Base-by-base conservation (phyloP, 2,329 filamentous ascomycete genomes). In the Colletotrichum gloeosporioides region DNA sequence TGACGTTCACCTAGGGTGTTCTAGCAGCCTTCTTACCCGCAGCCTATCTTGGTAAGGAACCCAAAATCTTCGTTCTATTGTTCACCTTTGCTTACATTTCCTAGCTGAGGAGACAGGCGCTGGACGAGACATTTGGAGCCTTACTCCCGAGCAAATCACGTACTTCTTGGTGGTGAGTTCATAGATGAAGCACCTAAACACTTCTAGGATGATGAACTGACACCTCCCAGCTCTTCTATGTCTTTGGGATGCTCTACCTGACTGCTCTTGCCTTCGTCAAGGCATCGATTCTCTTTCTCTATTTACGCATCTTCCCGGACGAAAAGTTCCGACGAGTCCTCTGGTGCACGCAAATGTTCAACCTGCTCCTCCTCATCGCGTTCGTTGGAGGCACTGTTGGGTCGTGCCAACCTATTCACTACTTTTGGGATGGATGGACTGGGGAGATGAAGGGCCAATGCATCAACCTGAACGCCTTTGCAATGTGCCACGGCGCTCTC, bases 341-440 rank as follows among this genome's bases (percentile, higher is more conserved):
- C 4, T 80, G 78, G 75, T 79, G 59, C n/a, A 78, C 82, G 3
- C 59, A 77, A 22, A 13, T 63, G 4, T 69, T 77, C 44, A 73
- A 73, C 31, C 32, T 69, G 9, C 25, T 71, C 3, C 4, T 69
- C 15, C 27, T 63, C 9, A 73, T 80, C 6, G 80, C 80, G 53
- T 84, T 84, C 67, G 81, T 84, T 63, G 71, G 84, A 18, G 82
- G 82, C 15, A 82, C 82, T 5, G 76, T 86, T 9, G 82, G 86
- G 18, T 83, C 86, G 67, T 88, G 87, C 79, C 77, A 80, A 8
- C 87, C 87, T 1, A 80, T 89, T 10, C 72, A 80, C 12, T 87
- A 83, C 77, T 85, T 85, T 79, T 90, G 88, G 88, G 71, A 88
- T 0, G 68, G 68, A 4, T 78, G 84, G 84, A 82, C 82, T 2